Percentiles rank a stretch among this genome's conserved stretches.
phyloP scores from a whole-genome alignment of 2,329 filamentous ascomycete species.

The Aspergillus quadrilineatus region DNA sequence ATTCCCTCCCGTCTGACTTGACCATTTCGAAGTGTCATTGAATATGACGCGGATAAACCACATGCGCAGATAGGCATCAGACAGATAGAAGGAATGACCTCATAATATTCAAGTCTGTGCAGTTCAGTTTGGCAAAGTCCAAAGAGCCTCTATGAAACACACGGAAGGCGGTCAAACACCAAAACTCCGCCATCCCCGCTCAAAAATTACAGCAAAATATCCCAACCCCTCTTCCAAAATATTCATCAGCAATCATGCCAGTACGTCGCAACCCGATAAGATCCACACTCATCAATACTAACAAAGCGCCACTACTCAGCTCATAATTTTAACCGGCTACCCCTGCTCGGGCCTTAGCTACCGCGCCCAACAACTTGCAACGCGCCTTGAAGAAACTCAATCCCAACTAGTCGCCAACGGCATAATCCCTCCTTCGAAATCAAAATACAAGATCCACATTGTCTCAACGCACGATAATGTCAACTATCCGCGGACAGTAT shows the following conservation, averaged over 20 bases:
- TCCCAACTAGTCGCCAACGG: constrained; percentile 44
- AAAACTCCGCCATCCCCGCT: constrained; percentile 6
- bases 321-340: constrained; percentile 62
- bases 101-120: no score
- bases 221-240: constrained; percentile 22
- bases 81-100: not conserved
- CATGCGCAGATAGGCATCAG: no score
- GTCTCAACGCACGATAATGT: constrained; percentile 39
- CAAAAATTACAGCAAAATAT: constrained; percentile 10
- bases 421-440: constrained; percentile 40
- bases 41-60: no score
- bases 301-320: constrained; percentile 38
- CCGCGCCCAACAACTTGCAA: constrained; percentile 58
- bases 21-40: no score
- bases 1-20: not conserved
- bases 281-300: not conserved
- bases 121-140: not conserved
- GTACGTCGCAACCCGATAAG: not conserved
- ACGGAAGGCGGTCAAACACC: constrained; percentile 12
- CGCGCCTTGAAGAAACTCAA: constrained; percentile 50
- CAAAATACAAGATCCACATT: constrained; percentile 45
- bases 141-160: not conserved
- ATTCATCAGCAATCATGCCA: not conserved
- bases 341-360: constrained; percentile 64
- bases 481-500: constrained; percentile 51